Percentiles rank a stretch among this genome's conserved stretches.
Conservation (phyloP, 768 basidiomycete genomes). For the Crepidotus variabilis region DNA sequence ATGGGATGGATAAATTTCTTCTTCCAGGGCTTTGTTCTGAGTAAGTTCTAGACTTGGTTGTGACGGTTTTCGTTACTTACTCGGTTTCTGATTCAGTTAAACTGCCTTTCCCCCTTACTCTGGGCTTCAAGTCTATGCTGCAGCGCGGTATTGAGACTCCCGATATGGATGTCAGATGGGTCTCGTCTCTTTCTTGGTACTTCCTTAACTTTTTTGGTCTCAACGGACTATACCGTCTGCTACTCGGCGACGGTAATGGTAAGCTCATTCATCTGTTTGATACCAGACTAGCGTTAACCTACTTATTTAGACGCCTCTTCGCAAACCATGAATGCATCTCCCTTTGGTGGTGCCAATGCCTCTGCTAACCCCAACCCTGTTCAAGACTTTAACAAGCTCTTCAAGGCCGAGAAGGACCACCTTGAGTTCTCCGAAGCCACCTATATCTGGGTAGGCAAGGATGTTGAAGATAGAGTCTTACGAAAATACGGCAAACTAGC, state of each 20-base stretch:
- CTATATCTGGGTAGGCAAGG: conserved; percentile 80
- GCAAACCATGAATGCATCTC: conserved; percentile 66
- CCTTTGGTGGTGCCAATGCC: conserved; percentile 52
- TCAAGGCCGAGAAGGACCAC: conserved; percentile 90
- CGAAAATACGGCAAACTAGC: conserved; percentile 68
- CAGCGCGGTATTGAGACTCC: conserved; percentile 93
- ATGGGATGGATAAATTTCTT: conserved; percentile 99
- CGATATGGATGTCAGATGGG: conserved; percentile 99
- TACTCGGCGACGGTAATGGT: conserved; percentile 91
- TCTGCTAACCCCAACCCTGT: conserved; percentile 42
- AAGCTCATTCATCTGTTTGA: conserved; percentile 22
- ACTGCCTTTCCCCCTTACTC: conserved; percentile 92
- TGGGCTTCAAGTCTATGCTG: conserved; percentile 97
- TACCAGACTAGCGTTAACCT: conserved; percentile 1
- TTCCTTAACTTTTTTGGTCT: conserved; percentile 98
- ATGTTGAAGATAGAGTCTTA: conserved; percentile 76
- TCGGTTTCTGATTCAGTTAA: conserved; percentile 56
- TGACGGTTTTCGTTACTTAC: not conserved
- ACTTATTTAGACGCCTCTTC: conserved; percentile 62
- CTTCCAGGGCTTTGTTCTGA: conserved; percentile 97
- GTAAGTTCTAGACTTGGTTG: conserved; percentile 47
- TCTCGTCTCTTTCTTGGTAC: conserved; percentile 98
- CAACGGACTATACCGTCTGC: conserved; percentile 91
- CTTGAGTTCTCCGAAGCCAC: conserved; percentile 86
- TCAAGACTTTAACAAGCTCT: conserved; percentile 87